These are phyloP conservation scores for Penicillium hordei DNA, from an alignment of 2,329 filamentous ascomycete species.

Conservation along the genomic window DNA sequence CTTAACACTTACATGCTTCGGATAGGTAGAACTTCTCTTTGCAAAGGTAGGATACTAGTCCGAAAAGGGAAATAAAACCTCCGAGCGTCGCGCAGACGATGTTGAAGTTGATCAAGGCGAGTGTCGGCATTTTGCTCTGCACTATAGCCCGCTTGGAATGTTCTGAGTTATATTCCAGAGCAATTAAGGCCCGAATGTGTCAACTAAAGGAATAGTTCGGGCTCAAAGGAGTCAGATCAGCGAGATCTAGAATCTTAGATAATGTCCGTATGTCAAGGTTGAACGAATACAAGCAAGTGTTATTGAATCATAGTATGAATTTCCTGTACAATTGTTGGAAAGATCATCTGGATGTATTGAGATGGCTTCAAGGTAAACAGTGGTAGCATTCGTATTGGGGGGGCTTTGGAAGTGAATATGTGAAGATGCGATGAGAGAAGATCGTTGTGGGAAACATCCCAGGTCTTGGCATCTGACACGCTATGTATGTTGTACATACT, in stretches of 20 bases:
- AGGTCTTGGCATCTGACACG: neutral
- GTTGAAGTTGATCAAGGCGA: constrained; percentile 75
- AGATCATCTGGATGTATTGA: constrained; percentile 19
- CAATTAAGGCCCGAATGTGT: neutral
- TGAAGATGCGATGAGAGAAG: neutral
- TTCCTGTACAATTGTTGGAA: constrained; percentile 3
- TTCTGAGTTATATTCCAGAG: neutral
- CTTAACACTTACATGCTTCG: constrained; percentile 70
- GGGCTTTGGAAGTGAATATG: neutral
- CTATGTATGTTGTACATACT: neutral
- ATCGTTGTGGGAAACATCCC: neutral
- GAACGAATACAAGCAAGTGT: constrained; percentile 29
- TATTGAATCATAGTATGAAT: constrained; percentile 40
- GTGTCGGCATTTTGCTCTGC: constrained; percentile 54
- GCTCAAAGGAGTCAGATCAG: neutral
- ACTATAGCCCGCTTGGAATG: constrained; percentile 4
- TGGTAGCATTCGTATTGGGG: neutral
- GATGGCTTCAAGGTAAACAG: neutral
- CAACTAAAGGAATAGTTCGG: neutral
- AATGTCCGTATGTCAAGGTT: neutral
- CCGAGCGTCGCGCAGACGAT: constrained; percentile 77
- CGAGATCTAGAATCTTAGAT: neutral
- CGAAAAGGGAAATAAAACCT: constrained; percentile 87
- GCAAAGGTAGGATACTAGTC: constrained; percentile 81
- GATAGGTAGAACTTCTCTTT: constrained; percentile 91